These are phyloP conservation scores for Serpula lacrymans DNA, from an alignment of 768 basidiomycete genomes.

Conservation along the genomic window DNA sequence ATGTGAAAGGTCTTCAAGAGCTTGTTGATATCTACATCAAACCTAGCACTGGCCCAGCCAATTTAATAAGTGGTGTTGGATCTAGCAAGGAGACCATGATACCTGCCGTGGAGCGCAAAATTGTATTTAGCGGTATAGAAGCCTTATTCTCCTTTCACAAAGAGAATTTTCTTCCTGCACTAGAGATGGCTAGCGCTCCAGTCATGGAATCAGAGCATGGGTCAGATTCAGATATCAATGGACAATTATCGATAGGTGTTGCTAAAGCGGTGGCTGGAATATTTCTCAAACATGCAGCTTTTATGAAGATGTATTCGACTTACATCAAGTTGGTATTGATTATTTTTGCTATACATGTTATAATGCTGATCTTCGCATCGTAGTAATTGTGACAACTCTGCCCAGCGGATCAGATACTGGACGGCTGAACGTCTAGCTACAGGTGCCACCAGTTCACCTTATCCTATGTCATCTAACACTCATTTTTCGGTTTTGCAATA, in stretches of 20 bases:
- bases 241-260: slow-evolving; percentile 67
- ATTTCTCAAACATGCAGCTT: slow-evolving; percentile 91
- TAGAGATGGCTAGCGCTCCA: slow-evolving; percentile 74
- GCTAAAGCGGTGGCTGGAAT: slow-evolving; percentile 83
- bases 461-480: no score
- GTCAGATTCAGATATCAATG: slow-evolving; percentile 61
- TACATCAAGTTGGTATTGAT: slow-evolving; percentile 82
- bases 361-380: slow-evolving; percentile 11
- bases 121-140: slow-evolving; percentile 91
- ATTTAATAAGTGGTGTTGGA: slow-evolving; percentile 64
- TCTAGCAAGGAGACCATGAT: slow-evolving; percentile 81
- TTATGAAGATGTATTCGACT: slow-evolving; percentile 98
- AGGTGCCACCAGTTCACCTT: slow-evolving; percentile 37
- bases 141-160: slow-evolving; percentile 89
- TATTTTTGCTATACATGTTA: slow-evolving; percentile 6
- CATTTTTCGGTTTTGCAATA: slow-evolving; percentile 59
- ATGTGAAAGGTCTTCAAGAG: slow-evolving; percentile 91
- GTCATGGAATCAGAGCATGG: slow-evolving; percentile 50
- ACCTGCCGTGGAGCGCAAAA: slow-evolving; percentile 79
- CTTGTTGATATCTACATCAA: slow-evolving; percentile 94
- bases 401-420: slow-evolving; percentile 88
- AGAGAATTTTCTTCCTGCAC: slow-evolving; percentile 87
- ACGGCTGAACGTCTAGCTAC: slow-evolving; percentile 50
- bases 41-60: slow-evolving; percentile 70
- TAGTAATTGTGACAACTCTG: slow-evolving; percentile 93